Evolutionary conservation across 164 flowering plant genomes (phyloP).

Genomic region (Protea cynaroides): DNA sequence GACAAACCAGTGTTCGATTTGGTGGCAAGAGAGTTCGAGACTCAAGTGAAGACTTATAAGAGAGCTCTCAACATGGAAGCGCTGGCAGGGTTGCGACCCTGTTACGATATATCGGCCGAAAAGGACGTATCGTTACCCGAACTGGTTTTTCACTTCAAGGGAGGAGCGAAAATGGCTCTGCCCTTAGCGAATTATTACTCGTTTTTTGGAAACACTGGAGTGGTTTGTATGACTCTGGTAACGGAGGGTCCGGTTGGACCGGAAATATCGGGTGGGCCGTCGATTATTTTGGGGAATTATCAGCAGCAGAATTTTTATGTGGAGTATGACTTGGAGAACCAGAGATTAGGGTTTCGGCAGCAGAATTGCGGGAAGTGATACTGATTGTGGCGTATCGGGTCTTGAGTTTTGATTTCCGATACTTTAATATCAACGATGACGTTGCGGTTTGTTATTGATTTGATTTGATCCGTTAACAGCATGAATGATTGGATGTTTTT

Average conservation of each 20-base stretch:
- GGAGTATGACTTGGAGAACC: slow-evolving; percentile 47
- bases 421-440: not conserved
- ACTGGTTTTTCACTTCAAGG: slow-evolving; percentile 55
- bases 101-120: slow-evolving; percentile 39
- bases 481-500: not conserved
- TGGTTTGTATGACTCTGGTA: slow-evolving; percentile 49
- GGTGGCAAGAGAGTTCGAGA: slow-evolving; percentile 45
- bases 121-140: slow-evolving; percentile 36
- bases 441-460: not conserved
- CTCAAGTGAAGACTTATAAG: slow-evolving; percentile 36
- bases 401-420: too few relatives aligned
- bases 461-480: not conserved
- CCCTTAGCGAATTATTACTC: slow-evolving; percentile 62
- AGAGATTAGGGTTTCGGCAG: slow-evolving; percentile 39
- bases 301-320: slow-evolving; percentile 47
- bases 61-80: slow-evolving; percentile 36
- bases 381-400: too few relatives aligned
- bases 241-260: slow-evolving; percentile 16
- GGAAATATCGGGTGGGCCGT: slow-evolving; percentile 33
- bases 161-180: slow-evolving; percentile 56
- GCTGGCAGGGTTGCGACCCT: slow-evolving; percentile 44
- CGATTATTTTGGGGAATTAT: slow-evolving; percentile 46
- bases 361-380: slow-evolving; percentile 19
- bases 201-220: slow-evolving; percentile 18
- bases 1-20: slow-evolving; percentile 34